Base-by-base conservation (phyloP, 1,284 basidiomycete species). In the Malassezia globosa region DNA sequence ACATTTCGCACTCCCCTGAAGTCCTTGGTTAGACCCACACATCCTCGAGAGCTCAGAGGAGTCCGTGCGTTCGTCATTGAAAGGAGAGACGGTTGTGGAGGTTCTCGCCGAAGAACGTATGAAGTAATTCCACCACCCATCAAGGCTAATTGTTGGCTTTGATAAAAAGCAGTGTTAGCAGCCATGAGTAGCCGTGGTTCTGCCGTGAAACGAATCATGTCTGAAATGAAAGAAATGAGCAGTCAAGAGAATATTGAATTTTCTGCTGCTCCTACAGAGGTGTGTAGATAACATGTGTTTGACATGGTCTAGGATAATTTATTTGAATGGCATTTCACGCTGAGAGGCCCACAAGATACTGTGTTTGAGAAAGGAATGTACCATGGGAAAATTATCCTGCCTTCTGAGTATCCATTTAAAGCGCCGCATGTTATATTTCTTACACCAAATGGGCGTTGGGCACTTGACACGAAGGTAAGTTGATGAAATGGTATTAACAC, bases 381-480 rank as follows among this genome's bases (percentile, higher is more conserved):
- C 73, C 89, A 95, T 73, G 83, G 92, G 64, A 81, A 89, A 46
- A 87, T 96, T 66, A 72, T 87, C 18, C 76, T 96, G 6, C 90
- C 90, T 3, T 81, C 87, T 40, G 86, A 87, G 74, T 95, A 94
- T 67, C 90, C 90, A 25, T 92, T 95, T 75, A 80, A 85, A 51
- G 87, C 90, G 14, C 90, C 90, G 13, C 85, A 87, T 42, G 81
- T 96, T 64, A 84, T 92, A 80, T 80, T 95, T 74, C 79, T 96
- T 42, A 96, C 90, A 6, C 90, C 90, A 4, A 94, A 87, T 64
- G 90, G 90, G 14, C 80, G 90, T 34, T 96, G 94, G 70, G 89
- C 95, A 73, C 77, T 89, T 39, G 87, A 90, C 70, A 89, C 87
- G 55, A 94, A 94, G 54, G 48, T 45, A 37, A 2, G 36, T n/a